A percentile compares a stretch with the other conserved stretches of the same genome.
Conservation (phyloP, 768 basidiomycete genomes). For the Naganishia randhawae region DNA sequence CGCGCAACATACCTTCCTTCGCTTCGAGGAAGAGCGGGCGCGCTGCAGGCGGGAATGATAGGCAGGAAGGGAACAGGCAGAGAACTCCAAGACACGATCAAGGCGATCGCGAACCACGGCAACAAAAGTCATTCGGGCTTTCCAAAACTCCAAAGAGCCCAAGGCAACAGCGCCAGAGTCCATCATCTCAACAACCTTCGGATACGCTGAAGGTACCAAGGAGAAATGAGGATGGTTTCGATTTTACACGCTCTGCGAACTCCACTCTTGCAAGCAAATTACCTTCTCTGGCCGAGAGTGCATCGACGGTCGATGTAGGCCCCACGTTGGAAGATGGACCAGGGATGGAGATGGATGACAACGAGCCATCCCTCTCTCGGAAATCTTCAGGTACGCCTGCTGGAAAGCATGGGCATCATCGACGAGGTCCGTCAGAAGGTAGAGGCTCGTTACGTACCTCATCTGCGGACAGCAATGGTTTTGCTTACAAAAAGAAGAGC, state of each 20-base stretch:
- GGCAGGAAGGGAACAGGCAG: constrained; percentile 12
- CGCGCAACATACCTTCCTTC: neutral
- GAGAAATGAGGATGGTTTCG: neutral
- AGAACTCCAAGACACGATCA: neutral
- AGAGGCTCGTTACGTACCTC: constrained; percentile 9
- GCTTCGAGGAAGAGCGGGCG: neutral
- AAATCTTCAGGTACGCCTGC: neutral
- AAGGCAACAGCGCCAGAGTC: neutral
- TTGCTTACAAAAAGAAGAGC: constrained; percentile 6
- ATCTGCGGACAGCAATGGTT: neutral
- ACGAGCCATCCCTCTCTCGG: neutral
- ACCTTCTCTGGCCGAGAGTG: constrained; percentile 1
- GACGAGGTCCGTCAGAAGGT: constrained; percentile 1
- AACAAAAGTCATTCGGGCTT: neutral
- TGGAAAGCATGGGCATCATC: neutral
- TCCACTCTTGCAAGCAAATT: neutral
- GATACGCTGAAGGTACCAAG: neutral
- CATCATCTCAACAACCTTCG: no score
- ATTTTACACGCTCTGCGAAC: neutral
- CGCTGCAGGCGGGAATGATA: neutral
- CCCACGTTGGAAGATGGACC: constrained; percentile 2
- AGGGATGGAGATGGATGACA: neutral
- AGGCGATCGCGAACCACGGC: constrained; percentile 6
- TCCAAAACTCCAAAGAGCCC: neutral
- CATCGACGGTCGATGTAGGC: constrained; percentile 3